Percentiles rank a stretch among this genome's conserved stretches.
Evolutionary conservation across 139 green algal species (phyloP).

Genomic region (Tetraselmis striata): DNA sequence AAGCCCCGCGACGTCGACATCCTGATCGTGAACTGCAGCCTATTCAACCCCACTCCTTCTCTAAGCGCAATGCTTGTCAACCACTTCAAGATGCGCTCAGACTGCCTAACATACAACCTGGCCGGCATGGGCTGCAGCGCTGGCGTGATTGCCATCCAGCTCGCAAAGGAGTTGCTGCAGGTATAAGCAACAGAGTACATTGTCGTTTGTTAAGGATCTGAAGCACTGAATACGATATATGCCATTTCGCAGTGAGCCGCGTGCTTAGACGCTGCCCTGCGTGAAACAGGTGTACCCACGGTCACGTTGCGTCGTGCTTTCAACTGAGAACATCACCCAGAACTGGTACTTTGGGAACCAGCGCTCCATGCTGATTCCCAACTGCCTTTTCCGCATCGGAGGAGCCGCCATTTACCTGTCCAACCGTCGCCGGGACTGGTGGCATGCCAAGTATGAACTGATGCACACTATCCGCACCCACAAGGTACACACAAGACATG

Average conservation of each 20-base stretch:
- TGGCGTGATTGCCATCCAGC: constrained; percentile 79
- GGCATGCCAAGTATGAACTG: constrained; percentile 79
- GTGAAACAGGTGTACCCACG: constrained; percentile 5
- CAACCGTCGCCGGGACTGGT: constrained; percentile 65
- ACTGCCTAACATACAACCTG: constrained; percentile 93
- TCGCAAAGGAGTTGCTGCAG: constrained; percentile 85
- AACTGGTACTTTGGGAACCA: constrained; percentile 92
- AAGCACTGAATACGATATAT: too few relatives aligned
- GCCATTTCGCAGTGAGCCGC: too few relatives aligned
- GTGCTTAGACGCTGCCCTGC: too few relatives aligned
- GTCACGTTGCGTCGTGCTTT: constrained; percentile 66
- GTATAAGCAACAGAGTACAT: constrained; percentile 4
- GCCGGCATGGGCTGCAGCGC: constrained; percentile 90
- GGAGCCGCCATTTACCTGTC: constrained; percentile 87
- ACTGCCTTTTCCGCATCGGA: constrained; percentile 93
- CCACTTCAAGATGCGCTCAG: constrained; percentile 86
- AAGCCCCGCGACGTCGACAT: constrained; percentile 75
- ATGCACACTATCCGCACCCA: constrained; percentile 49
- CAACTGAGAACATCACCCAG: constrained; percentile 98
- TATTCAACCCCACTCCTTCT: constrained; percentile 95
- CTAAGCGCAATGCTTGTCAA: constrained; percentile 95
- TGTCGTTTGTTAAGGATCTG: too few relatives aligned
- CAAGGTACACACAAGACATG: too few relatives aligned
- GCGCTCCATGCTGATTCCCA: constrained; percentile 93
- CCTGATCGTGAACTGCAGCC: constrained; percentile 91